Evolutionary conservation across 169 alveolate genomes (phyloP).

Genomic region (Babesia gibsoni): DNA sequence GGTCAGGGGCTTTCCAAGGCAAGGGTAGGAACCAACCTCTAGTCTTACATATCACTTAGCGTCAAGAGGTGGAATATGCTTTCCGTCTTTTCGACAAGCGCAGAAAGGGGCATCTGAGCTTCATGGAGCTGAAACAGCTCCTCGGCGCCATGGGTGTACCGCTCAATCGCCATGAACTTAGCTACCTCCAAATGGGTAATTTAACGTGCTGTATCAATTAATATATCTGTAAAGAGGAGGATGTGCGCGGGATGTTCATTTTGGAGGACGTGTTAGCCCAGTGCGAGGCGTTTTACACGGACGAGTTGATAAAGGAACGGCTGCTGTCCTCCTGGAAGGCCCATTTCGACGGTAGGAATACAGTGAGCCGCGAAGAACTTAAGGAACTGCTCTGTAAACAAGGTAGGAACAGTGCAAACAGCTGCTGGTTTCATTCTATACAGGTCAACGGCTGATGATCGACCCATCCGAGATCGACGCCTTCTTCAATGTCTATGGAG

Average conservation of each 20-base stretch:
- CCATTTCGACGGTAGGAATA: constrained; percentile 20
- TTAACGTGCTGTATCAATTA: not conserved
- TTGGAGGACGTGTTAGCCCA: constrained; percentile 55
- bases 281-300: constrained; percentile 50
- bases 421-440: not conserved
- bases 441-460: constrained; percentile 43
- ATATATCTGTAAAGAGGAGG: constrained; percentile 26
- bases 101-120: constrained; percentile 44
- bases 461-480: constrained; percentile 47
- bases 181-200: constrained; percentile 48
- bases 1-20: constrained; percentile 24
- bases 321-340: constrained; percentile 33
- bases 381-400: constrained; percentile 25
- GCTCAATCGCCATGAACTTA: constrained; percentile 44
- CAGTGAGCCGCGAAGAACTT: constrained; percentile 15
- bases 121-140: constrained; percentile 27
- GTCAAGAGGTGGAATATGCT: constrained; percentile 54
- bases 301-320: constrained; percentile 37
- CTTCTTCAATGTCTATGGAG: constrained; percentile 24
- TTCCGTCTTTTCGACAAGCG: constrained; percentile 57
- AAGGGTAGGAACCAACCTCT: not conserved
- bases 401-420: not conserved
- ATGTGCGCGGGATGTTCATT: constrained; percentile 51
- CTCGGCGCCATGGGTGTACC: constrained; percentile 41
- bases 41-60: constrained; percentile 1